phyloP scores from a whole-genome alignment of 441 rosid species.

The Erodium moschatum region DNA sequence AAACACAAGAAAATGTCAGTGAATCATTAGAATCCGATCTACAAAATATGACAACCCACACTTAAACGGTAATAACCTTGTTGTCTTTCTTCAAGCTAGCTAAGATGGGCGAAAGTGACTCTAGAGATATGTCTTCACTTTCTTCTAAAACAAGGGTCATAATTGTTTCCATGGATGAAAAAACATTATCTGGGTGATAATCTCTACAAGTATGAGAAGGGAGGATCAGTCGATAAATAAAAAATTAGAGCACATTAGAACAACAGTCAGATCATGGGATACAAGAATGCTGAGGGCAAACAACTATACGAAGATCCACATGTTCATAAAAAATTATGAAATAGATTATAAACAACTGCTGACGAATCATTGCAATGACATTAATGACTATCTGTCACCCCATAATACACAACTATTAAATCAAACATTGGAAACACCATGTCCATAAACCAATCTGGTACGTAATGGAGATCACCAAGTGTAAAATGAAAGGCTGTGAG shows the following conservation, averaged over 20 bases:
- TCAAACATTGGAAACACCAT: neutral
- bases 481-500: neutral
- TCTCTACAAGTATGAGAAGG: conserved; percentile 42
- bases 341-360: neutral
- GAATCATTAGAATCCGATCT: conserved; percentile 13
- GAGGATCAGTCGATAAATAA: neutral
- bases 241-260: neutral
- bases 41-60: neutral
- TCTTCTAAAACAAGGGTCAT: conserved; percentile 90
- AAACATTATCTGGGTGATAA: conserved; percentile 60
- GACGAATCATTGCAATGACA: neutral
- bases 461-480: neutral
- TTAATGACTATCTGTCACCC: neutral
- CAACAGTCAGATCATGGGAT: neutral
- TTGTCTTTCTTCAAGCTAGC: conserved; percentile 49
- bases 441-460: neutral
- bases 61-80: conserved; percentile 39
- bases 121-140: conserved; percentile 80
- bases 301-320: neutral
- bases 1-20: neutral
- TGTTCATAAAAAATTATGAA: no score
- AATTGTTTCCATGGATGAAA: conserved; percentile 76
- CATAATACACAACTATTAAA: neutral
- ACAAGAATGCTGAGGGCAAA: neutral
- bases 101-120: conserved; percentile 69